A percentile compares a stretch with the other conserved stretches of the same genome.
Evolutionary conservation across 352 stramenopile species (phyloP).

Genomic region (Phytophthora ramorum): DNA sequence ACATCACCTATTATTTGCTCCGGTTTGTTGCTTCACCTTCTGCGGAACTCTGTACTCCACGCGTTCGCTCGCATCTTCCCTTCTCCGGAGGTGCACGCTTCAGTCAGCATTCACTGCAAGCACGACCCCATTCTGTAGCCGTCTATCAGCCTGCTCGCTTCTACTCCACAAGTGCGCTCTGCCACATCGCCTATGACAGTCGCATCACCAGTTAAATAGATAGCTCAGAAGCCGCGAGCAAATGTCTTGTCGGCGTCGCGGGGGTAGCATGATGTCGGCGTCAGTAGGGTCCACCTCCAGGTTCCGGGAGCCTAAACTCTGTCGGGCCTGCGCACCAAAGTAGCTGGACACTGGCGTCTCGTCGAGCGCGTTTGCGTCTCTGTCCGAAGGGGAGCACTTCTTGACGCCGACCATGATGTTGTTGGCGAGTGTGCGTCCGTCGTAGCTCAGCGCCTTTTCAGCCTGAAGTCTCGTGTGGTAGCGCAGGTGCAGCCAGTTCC

Average conservation of each 20-base stretch:
- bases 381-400: slow-evolving; percentile 74
- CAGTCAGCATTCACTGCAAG: neutral
- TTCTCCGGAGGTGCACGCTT: neutral
- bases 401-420: slow-evolving; percentile 86
- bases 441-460: slow-evolving; percentile 80
- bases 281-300: slow-evolving; percentile 84
- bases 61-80: neutral
- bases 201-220: slow-evolving; percentile 85
- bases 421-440: slow-evolving; percentile 65
- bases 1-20: slow-evolving; percentile 6
- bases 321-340: slow-evolving; percentile 50
- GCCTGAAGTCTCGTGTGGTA: slow-evolving; percentile 84
- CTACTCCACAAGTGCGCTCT: slow-evolving; percentile 22
- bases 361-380: slow-evolving; percentile 59
- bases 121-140: neutral
- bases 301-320: slow-evolving; percentile 58
- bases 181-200: slow-evolving; percentile 5
- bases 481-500: slow-evolving; percentile 85
- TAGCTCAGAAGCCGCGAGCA: slow-evolving; percentile 84
- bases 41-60: neutral
- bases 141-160: slow-evolving; percentile 1
- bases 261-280: slow-evolving; percentile 84
- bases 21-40: neutral
- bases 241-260: slow-evolving; percentile 71
- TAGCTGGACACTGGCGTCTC: slow-evolving; percentile 66